These are phyloP conservation scores for Escovopsis sp. DNA, from an alignment of 2,329 filamentous ascomycete genomes.

Conservation along the genomic window DNA sequence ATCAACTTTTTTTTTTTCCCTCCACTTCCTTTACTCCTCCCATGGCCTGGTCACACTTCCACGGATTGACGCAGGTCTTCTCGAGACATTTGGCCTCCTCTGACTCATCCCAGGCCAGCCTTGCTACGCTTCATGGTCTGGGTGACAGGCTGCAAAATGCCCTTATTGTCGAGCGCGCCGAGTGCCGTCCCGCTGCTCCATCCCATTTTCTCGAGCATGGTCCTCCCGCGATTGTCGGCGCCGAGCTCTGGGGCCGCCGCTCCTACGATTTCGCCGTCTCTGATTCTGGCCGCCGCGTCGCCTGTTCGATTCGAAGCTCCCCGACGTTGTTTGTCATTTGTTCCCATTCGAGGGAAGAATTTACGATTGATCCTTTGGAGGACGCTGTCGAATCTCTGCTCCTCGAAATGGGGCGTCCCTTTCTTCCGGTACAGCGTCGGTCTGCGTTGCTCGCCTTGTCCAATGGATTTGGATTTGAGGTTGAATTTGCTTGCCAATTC, in stretches of 20 bases:
- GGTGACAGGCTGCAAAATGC: conserved; percentile 71
- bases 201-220: conserved; percentile 93
- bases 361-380: conserved; percentile 33
- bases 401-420: conserved; percentile 46
- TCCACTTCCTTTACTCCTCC: neutral
- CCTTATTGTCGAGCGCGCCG: conserved; percentile 70
- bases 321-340: conserved; percentile 20
- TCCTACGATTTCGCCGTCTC: conserved; percentile 80
- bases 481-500: conserved; percentile 60
- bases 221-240: conserved; percentile 65
- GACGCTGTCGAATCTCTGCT: conserved; percentile 36
- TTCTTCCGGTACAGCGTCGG: conserved; percentile 64
- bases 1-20: conserved; percentile 8
- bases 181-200: conserved; percentile 81
- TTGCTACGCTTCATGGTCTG: conserved; percentile 81
- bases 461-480: conserved; percentile 72
- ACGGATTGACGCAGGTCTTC: neutral
- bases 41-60: neutral
- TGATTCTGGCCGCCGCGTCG: conserved; percentile 34
- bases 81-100: conserved; percentile 23
- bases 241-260: conserved; percentile 73
- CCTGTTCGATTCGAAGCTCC: conserved; percentile 11
- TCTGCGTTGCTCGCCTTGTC: conserved; percentile 57
- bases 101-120: conserved; percentile 48
- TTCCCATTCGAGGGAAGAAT: conserved; percentile 41